These are phyloP conservation scores for Rhodosporidiobolus odoratus DNA, from an alignment of 768 basidiomycete species.

Conservation along the genomic window DNA sequence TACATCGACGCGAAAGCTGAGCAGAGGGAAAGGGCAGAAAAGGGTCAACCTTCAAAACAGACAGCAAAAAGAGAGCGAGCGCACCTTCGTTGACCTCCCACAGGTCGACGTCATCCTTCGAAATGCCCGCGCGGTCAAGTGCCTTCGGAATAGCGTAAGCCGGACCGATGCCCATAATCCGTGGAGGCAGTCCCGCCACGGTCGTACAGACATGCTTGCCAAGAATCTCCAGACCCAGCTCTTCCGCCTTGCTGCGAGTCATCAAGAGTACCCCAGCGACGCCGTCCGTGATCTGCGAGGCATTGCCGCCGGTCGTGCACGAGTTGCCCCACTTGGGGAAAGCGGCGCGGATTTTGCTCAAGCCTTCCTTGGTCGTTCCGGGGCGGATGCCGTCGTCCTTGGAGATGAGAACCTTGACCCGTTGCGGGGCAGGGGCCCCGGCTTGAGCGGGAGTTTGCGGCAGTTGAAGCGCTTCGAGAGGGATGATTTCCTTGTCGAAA, in stretches of 20 bases:
- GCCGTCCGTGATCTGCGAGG: constrained; percentile 85
- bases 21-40: background rate
- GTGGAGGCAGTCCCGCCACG: constrained; percentile 65
- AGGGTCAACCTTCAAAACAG: background rate
- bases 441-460: constrained; percentile 68
- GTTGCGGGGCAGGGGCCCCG: constrained; percentile 53
- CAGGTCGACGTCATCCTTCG: constrained; percentile 71
- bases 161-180: constrained; percentile 72
- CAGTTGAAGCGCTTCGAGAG: constrained; percentile 53
- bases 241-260: constrained; percentile 71
- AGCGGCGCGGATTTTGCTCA: constrained; percentile 77
- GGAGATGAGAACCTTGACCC: constrained; percentile 62
- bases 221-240: constrained; percentile 65
- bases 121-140: constrained; percentile 63
- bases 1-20: constrained; percentile 52
- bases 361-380: constrained; percentile 70
- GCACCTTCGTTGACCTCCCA: constrained; percentile 67
- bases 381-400: constrained; percentile 79
- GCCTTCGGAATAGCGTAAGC: constrained; percentile 69
- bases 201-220: constrained; percentile 72
- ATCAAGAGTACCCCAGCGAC: constrained; percentile 76
- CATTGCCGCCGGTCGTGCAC: constrained; percentile 59
- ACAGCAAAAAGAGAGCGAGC: constrained; percentile 47
- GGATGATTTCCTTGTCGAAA: constrained; percentile 78
- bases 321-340: constrained; percentile 63